Evolutionary conservation across 305 asterid species (phyloP), one percentile per base, ranked within the genome.

Genomic region (Fraxinus paxiana): DNA sequence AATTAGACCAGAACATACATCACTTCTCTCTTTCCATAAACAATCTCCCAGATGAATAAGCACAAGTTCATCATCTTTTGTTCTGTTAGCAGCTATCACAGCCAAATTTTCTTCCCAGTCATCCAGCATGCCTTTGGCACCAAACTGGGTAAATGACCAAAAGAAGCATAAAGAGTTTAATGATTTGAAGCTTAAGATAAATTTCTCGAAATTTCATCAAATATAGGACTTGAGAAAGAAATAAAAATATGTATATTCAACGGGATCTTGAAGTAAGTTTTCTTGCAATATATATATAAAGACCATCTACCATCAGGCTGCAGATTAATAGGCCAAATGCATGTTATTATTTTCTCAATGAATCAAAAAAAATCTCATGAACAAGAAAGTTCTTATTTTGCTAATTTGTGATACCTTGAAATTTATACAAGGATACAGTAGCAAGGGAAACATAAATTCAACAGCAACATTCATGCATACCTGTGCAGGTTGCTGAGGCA

Each of bases 41-140:
- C 98, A 93, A 90, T 96, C 98, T 69, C 99, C 99, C 78, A 96
- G 98, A 89, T 96, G 97, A 77, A 91, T 82, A 79, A 96, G 99
- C 85, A 96, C 99, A 85, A 96, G 96, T 81, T 92, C 98, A 2
- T 96, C 99, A 87, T 91, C 97, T 88, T 94, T 94, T 51, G 99
- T 96, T 88, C 99, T 88, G 86, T 96, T 96, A 76, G 99, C 98
- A 74, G 96, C 87, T 74, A 96, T 94, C 83, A 96, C 97, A 0
- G 99, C 99, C 91, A 96, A 87, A 88, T 94, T 94, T 84, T 93
- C 98, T 86, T 96, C 96, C 99, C 99, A 96, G 86, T 91, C 97
- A 84, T 94, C 97, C 88, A 96, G 91, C 98, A 96, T 91, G 86
- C 90, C 89, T 85, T 89, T 92, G 77, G 85, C 89, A 78, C 90